Base-by-base conservation (phyloP, 352 stramenopile genomes). In the Phytophthora cryptogea region DNA sequence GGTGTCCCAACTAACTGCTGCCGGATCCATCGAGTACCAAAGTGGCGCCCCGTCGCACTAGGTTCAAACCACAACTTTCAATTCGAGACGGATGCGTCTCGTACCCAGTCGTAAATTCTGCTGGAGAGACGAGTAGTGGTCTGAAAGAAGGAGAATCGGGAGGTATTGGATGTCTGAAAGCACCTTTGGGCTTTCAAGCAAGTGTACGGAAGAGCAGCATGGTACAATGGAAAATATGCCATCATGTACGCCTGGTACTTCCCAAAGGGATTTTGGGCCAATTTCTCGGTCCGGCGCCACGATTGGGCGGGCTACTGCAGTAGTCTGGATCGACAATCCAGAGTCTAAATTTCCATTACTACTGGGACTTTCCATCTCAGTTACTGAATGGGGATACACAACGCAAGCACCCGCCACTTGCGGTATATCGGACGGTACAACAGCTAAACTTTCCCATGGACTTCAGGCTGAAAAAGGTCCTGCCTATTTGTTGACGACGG, bases 241-340 rank as follows among this genome's bases (percentile, higher is more conserved):
- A 64, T 64, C 32, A 17, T 59, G 56, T 66, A 66, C 8, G 43
- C 50, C 8, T 66, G 58, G 50, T 61, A 61, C 41, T 66, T 60
- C 20, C 58, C 58, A 5, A 66, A 66, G 36, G 50, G 42, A 1
- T 66, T 61, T 35, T 61, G 41, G 42, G 30, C 33, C 4, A 39
- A 51, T 8, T 33, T 50, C 16, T 3, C 57, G 8, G 48, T 35
- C 0, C 17, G 56, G 35, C 35, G 56, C 17, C 58, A 66, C 28
- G 58, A 66, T 23, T 66, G 58, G 58, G 43, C 42, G 58, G 58
- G 43, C 42, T 3, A 61, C 20, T 36, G 58, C 44, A 5, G 42
- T 66, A 1, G 58, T 66, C 17, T 66, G 58, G 58, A 39, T 61
- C 11, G 36, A 61, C 36, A 62, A 39, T 3, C 51, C 51, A 1